A percentile compares a stretch with the other conserved stretches of the same genome.
Evolutionary conservation across 345 rosid genomes (phyloP).

Genomic region (Aquilaria yunnanensis): DNA sequence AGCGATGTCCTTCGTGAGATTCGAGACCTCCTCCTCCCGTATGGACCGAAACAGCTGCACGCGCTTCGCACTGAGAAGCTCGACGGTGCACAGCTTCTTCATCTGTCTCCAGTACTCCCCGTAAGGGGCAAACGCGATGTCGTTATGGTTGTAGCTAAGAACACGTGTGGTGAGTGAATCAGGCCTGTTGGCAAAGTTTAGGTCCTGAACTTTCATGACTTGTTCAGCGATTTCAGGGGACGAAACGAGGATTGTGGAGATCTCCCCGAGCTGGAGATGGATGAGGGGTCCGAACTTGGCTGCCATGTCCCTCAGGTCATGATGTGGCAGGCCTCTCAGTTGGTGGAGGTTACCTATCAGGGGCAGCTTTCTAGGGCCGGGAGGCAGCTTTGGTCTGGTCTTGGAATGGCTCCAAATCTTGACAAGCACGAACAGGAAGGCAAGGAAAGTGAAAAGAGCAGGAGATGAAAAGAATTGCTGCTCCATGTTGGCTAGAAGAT

Average conservation of each 20-base stretch:
- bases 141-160: background rate
- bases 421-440: background rate
- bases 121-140: background rate
- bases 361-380: slow-evolving; percentile 9
- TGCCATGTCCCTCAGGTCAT: slow-evolving; percentile 2
- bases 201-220: background rate
- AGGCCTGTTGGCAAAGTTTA: background rate
- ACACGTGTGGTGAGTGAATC: background rate
- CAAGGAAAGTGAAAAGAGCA: background rate
- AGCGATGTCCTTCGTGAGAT: background rate
- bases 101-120: slow-evolving; percentile 7
- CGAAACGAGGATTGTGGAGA: slow-evolving; percentile 2
- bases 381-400: slow-evolving; percentile 1
- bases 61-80: slow-evolving; percentile 3
- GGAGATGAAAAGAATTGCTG: background rate
- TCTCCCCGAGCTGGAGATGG: slow-evolving; percentile 6
- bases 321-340: slow-evolving; percentile 1
- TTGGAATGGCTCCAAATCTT: background rate
- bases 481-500: background rate
- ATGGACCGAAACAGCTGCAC: background rate
- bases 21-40: background rate
- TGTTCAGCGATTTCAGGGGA: slow-evolving; percentile 6
- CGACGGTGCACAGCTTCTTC: background rate
- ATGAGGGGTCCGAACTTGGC: slow-evolving; percentile 7
- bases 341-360: slow-evolving; percentile 9